Base-by-base conservation (phyloP, 345 rosid genomes). In the Microcos paniculata region DNA sequence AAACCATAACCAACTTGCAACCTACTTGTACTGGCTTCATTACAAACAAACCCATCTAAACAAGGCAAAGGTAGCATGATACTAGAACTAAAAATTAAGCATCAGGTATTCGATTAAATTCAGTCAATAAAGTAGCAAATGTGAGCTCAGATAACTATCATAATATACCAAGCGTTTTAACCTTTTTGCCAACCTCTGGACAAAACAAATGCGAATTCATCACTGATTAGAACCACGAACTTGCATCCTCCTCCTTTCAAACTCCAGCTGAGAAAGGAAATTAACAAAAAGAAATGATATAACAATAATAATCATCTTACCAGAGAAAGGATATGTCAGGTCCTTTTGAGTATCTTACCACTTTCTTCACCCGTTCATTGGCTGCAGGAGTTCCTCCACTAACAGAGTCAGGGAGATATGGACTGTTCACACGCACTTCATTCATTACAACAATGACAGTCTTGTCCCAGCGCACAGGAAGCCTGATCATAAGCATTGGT, bases 391-490 rank as follows among this genome's bases (percentile, higher is more conserved):
- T 90, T 83, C 99, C 98, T 80, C 98, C 99, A 61, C 78, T 79
- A 77, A 96, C 99, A 81, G 85, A 88, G 71, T 92, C 97, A 0
- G 99, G 86, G 46, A 88, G 85, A 85, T 96, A 96, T 0, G 99
- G 99, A 81, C 94, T 92, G 82, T 81, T 80, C 72, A 96, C 99
- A 45, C 97, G 91, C 57, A 96, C 99, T 84, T 93, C 97, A 75
- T 92, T 84, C 97, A 92, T 87, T 75, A 96, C 98, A 80, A 96
- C 88, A 28, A 96, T 93, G 81, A 73, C 88, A 35, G 97, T 87
- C 85, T 93, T 92, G 74, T 96, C 99, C 99, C 99, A 93, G 66
- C 90, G 90, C 74, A 96, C 99, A 53, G 99, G 98, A 80, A 92
- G 97, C 89, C 99, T 96, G 87, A 49, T 77, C n/a, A 71, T 14